These are phyloP conservation scores for Barbatosphaeria neglecta DNA, from an alignment of 495 filamentous ascomycete species.

Conservation along the genomic window DNA sequence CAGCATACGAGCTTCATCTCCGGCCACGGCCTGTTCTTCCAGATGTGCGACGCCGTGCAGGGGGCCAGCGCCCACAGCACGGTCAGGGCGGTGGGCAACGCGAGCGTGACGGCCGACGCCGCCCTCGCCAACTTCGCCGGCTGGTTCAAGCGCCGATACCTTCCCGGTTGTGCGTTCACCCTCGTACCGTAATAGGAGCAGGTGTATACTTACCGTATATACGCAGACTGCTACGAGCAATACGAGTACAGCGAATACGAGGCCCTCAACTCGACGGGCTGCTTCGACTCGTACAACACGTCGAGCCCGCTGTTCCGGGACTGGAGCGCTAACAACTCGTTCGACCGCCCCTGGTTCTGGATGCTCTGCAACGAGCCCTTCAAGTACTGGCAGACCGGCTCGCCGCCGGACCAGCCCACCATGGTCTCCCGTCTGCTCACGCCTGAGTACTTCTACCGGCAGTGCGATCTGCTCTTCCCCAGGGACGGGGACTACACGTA, in stretches of 20 bases:
- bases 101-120: no score
- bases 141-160: no score
- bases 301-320: slow-evolving; percentile 48
- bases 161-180: slow-evolving; percentile 25
- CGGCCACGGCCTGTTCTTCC: no score
- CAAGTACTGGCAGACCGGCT: slow-evolving; percentile 31
- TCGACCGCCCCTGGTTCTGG: slow-evolving; percentile 52
- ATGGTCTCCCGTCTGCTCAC: slow-evolving; percentile 49
- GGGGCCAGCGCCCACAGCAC: no score
- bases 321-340: slow-evolving; percentile 33
- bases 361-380: slow-evolving; percentile 56
- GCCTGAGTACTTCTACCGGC: slow-evolving; percentile 44
- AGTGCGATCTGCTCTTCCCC: slow-evolving; percentile 52
- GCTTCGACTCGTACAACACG: slow-evolving; percentile 47
- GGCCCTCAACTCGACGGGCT: slow-evolving; percentile 34
- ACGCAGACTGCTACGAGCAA: no score
- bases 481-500: slow-evolving; percentile 35
- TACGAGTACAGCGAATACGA: slow-evolving; percentile 33
- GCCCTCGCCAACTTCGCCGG: no score
- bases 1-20: no score
- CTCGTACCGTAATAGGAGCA: neutral
- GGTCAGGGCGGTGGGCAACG: no score
- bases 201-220: no score
- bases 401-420: slow-evolving; percentile 26
- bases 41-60: no score